Percentiles rank a stretch among this genome's conserved stretches.
Conservation (phyloP, 805 yeast genomes). For the Geotrichum ghanense region DNA sequence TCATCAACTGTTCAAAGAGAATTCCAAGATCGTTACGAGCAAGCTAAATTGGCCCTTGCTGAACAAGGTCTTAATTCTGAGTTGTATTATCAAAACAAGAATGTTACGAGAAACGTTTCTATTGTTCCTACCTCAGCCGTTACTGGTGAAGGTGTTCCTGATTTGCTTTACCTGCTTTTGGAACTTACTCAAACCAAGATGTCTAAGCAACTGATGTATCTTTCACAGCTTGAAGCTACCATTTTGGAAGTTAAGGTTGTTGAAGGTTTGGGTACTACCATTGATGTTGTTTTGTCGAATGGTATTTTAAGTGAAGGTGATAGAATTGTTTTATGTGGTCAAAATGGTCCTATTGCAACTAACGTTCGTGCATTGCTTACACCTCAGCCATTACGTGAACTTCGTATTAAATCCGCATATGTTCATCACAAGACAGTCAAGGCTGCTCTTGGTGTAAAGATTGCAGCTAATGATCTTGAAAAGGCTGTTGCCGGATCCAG, state of each 20-base stretch:
- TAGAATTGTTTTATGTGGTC: conserved; percentile 88
- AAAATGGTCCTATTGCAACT: conserved; percentile 97
- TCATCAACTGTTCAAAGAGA: conserved; percentile 78
- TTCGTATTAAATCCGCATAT: conserved; percentile 94
- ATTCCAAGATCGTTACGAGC: conserved; percentile 75
- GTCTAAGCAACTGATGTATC: conserved; percentile 96
- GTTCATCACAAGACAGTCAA: conserved; percentile 95
- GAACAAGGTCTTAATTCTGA: conserved; percentile 99
- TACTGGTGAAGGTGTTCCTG: conserved; percentile 99
- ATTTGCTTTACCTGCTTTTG: conserved; percentile 85
- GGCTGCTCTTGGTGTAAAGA: conserved; percentile 98
- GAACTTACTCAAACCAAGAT: conserved; percentile 97
- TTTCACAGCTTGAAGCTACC: conserved; percentile 90
- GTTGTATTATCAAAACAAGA: conserved; percentile 88
- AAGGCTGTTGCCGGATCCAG: conserved; percentile 99
- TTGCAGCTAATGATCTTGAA: conserved; percentile 94
- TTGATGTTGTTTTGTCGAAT: conserved; percentile 94
- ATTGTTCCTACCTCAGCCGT: conserved; percentile 98
- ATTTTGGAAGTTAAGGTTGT: conserved; percentile 94
- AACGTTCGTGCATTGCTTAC: conserved; percentile 91
- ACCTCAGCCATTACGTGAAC: conserved; percentile 94
- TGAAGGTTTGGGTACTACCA: conserved; percentile 98
- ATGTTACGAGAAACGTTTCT: conserved; percentile 85
- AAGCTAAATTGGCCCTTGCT: conserved; percentile 81
- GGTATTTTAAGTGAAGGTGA: conserved; percentile 95